These are phyloP conservation scores for Lactarius evosmus DNA, from an alignment of 768 basidiomycete genomes.

Conservation along the genomic window DNA sequence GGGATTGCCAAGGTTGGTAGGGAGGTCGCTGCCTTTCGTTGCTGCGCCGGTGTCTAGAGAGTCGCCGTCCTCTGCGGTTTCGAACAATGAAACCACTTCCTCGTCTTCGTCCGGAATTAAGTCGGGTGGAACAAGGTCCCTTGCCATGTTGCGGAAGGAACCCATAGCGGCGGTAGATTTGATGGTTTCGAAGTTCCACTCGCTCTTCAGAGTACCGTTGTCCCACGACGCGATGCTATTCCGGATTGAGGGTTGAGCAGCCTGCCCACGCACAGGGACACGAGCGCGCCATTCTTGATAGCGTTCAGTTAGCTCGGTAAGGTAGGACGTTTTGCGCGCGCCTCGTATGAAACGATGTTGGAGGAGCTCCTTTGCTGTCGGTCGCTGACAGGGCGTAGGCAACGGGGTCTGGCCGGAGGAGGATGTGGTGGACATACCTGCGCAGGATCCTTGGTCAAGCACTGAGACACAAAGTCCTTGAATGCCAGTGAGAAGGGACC, in stretches of 20 bases:
- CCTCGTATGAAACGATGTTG: conserved; percentile 89
- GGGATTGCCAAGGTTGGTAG: conserved; percentile 36
- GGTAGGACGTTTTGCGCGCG: conserved; percentile 77
- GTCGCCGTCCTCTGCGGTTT: conserved; percentile 44
- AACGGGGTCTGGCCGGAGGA: background rate
- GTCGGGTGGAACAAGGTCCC: conserved; percentile 55
- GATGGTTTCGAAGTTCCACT: conserved; percentile 95
- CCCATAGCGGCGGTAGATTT: conserved; percentile 71
- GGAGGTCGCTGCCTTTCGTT: conserved; percentile 52
- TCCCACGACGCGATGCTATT: conserved; percentile 63
- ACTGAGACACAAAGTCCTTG: conserved; percentile 88
- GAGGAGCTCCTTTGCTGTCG: conserved; percentile 86
- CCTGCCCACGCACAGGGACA: conserved; percentile 53
- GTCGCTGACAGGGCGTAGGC: conserved; percentile 55
- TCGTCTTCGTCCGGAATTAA: conserved; percentile 57
- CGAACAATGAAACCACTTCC: conserved; percentile 38
- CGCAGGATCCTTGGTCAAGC: conserved; percentile 89
- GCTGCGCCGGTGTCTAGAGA: conserved; percentile 63
- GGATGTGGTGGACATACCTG: conserved; percentile 42
- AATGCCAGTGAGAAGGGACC: conserved; percentile 81
- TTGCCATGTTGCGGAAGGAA: conserved; percentile 68
- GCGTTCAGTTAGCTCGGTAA: conserved; percentile 86
- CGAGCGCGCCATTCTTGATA: conserved; percentile 72
- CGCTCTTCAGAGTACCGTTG: conserved; percentile 72
- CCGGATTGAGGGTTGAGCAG: conserved; percentile 55